Conservation (phyloP, 73 alveolate genomes). For the Paramecium bursaria region DNA sequence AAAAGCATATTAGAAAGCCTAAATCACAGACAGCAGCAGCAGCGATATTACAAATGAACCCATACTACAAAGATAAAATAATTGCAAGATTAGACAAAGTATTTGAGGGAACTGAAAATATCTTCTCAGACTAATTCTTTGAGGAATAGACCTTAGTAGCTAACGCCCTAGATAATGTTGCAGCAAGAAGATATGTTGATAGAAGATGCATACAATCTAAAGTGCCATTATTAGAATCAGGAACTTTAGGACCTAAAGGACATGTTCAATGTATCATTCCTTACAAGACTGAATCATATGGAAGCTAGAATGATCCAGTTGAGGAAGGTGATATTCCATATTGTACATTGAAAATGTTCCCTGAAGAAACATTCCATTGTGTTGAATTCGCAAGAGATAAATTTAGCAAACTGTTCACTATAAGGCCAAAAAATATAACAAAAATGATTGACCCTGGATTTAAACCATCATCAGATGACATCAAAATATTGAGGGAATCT, state of each 20-base stretch:
- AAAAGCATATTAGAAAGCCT: slow-evolving; percentile 94
- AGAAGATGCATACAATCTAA: slow-evolving; percentile 90
- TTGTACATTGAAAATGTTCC: slow-evolving; percentile 97
- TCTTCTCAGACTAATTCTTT: slow-evolving; percentile 91
- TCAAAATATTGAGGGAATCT: slow-evolving; percentile 78
- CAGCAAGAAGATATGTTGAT: slow-evolving; percentile 95
- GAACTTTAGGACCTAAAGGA: slow-evolving; percentile 98
- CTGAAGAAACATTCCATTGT: slow-evolving; percentile 95
- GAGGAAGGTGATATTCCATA: slow-evolving; percentile 94
- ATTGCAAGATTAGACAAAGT: slow-evolving; percentile 92
- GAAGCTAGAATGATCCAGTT: slow-evolving; percentile 93
- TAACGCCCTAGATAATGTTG: slow-evolving; percentile 96
- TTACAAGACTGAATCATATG: slow-evolving; percentile 91
- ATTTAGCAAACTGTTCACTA: slow-evolving; percentile 86
- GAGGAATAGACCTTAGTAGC: slow-evolving; percentile 85
- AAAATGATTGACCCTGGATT: slow-evolving; percentile 56
- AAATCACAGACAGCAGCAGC: slow-evolving; percentile 97
- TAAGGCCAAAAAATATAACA: slow-evolving; percentile 72
- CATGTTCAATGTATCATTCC: slow-evolving; percentile 96
- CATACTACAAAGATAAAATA: slow-evolving; percentile 85
- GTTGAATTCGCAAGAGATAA: slow-evolving; percentile 97
- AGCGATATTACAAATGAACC: slow-evolving; percentile 94
- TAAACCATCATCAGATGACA: slow-evolving; percentile 72
- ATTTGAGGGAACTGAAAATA: slow-evolving; percentile 89
- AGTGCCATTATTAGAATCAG: slow-evolving; percentile 93